Evolutionary conservation across 192 early-diverging fungal genomes (phyloP).

Genomic region (Chytriomyces sp.): DNA sequence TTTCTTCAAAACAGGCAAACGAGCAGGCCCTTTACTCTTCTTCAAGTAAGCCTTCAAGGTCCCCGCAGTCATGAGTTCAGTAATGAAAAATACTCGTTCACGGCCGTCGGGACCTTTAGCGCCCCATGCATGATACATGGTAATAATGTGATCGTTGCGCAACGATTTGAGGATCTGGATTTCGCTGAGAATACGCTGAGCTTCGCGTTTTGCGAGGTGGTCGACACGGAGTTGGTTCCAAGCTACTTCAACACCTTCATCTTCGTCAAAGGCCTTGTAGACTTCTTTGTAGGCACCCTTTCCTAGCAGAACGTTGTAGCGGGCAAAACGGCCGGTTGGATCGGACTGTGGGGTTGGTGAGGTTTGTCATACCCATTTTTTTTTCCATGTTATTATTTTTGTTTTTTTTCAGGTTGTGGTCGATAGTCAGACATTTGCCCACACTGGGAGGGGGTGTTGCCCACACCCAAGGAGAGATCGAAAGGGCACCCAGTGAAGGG

Average conservation of each 20-base stretch:
- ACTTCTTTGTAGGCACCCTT: slow-evolving; percentile 89
- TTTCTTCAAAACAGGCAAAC: slow-evolving; percentile 75
- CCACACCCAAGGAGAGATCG: neutral
- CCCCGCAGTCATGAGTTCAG: slow-evolving; percentile 88
- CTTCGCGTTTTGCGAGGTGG: slow-evolving; percentile 45
- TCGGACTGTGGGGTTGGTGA: slow-evolving; percentile 49
- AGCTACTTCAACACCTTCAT: slow-evolving; percentile 88
- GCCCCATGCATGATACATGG: slow-evolving; percentile 28
- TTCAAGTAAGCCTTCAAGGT: slow-evolving; percentile 79
- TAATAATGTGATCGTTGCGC: slow-evolving; percentile 78
- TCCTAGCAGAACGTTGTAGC: slow-evolving; percentile 65
- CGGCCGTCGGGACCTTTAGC: slow-evolving; percentile 53
- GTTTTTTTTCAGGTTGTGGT: neutral
- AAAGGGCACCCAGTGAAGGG: neutral
- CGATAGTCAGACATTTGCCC: neutral
- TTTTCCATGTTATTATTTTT: neutral
- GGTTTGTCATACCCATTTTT: neutral
- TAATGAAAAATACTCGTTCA: slow-evolving; percentile 82
- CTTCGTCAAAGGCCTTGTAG: slow-evolving; percentile 84
- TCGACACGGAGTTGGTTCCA: slow-evolving; percentile 83
- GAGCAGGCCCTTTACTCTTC: slow-evolving; percentile 71
- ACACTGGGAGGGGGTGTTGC: neutral
- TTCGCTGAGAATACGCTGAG: slow-evolving; percentile 49
- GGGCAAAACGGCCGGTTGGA: slow-evolving; percentile 70
- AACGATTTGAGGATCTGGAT: slow-evolving; percentile 76